Evolutionary conservation across 208 protist species (phyloP).

Genomic region (Leishmania amazonensis): DNA sequence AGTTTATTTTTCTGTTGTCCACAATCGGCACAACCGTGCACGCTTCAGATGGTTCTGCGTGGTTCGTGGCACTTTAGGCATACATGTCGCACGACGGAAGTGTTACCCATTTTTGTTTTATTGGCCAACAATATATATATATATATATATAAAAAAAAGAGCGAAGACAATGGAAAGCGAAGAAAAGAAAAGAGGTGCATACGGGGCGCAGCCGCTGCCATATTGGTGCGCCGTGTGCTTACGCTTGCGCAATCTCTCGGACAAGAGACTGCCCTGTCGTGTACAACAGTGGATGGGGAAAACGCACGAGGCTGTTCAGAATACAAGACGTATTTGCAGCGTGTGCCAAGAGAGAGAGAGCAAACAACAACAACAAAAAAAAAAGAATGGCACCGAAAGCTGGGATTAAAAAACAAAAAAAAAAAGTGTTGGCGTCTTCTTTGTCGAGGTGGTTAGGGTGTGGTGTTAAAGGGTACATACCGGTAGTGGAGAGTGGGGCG

Average conservation of each 20-base stretch:
- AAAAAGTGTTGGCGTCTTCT: not conserved
- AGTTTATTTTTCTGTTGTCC: too few species aligned
- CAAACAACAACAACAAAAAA: too few species aligned
- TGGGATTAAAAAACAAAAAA: not conserved
- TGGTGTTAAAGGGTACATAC: not conserved
- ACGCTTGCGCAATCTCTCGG: not conserved
- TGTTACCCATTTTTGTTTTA: too few species aligned
- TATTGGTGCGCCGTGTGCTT: not conserved
- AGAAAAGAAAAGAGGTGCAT: not conserved
- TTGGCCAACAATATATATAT: too few species aligned
- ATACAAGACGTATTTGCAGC: not conserved
- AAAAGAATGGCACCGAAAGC: not conserved
- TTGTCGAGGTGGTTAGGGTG: not conserved
- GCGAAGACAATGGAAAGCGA: not conserved
- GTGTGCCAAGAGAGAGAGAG: not conserved
- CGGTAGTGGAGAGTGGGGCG: not conserved
- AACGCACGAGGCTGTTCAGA: not conserved
- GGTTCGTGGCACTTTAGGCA: too few species aligned
- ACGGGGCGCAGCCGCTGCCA: not conserved
- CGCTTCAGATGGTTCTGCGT: too few species aligned
- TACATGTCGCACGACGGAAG: too few species aligned
- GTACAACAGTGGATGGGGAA: slow-evolving; percentile 4
- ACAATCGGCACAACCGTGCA: too few species aligned
- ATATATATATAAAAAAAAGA: not conserved
- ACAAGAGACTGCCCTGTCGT: not conserved